Evolutionary conservation across 305 asterid species (phyloP).

Genomic region (Solanum hybrid): DNA sequence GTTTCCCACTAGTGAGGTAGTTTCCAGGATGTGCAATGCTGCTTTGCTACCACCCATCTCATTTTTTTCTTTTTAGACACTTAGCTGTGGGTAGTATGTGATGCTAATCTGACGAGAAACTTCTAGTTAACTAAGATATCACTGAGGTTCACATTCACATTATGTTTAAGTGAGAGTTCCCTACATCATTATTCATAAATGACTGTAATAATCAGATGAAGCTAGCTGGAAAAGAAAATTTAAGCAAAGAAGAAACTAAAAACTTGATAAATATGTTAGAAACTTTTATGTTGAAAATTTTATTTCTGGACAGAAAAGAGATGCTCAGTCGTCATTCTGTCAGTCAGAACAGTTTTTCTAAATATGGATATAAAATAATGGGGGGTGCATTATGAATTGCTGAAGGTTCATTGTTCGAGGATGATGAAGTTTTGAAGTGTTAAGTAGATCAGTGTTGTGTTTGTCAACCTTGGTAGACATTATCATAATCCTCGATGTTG

Average conservation of each 20-base stretch:
- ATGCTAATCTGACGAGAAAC: not conserved
- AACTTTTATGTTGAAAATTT: not conserved
- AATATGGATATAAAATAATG: not conserved
- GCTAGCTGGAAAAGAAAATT: not conserved
- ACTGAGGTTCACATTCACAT: not conserved
- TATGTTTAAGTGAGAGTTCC: not conserved
- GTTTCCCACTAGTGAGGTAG: slow-evolving; percentile 77
- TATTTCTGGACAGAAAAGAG: not conserved
- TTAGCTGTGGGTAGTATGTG: not conserved
- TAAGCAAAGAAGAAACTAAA: not conserved
- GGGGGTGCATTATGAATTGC: not conserved
- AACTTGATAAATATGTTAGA: not conserved
- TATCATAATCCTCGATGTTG: not conserved
- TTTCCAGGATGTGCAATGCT: not conserved
- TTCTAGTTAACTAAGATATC: not conserved
- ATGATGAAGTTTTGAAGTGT: not conserved
- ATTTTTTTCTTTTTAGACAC: not conserved
- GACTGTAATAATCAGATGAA: slow-evolving; percentile 1
- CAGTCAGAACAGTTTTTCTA: not conserved
- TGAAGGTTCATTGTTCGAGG: not conserved
- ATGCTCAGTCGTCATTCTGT: not conserved
- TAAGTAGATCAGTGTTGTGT: not conserved
- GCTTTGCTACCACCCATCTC: not conserved
- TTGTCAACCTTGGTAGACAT: not conserved
- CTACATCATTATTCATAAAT: not conserved